These are phyloP conservation scores for Capsella bursapastoris DNA, from an alignment of 345 rosid species.

Conservation along the genomic window DNA sequence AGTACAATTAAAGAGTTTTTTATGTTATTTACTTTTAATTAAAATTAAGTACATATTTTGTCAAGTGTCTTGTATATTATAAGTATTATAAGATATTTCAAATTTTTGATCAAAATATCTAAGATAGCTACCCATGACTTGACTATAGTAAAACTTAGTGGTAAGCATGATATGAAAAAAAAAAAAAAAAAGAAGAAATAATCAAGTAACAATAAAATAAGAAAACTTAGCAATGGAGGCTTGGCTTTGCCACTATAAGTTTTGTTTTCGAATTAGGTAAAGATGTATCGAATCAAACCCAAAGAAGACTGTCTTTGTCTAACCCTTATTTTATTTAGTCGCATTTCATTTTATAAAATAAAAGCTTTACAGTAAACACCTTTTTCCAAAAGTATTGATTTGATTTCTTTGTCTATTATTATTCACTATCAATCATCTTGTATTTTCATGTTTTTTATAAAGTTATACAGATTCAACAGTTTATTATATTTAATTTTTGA, in stretches of 20 bases:
- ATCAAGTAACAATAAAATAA: background rate
- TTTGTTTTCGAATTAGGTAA: slow-evolving; percentile 13
- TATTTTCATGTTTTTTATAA: slow-evolving; percentile 1
- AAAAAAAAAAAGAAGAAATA: too few relatives aligned
- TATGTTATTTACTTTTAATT: background rate
- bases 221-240: slow-evolving; percentile 22
- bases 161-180: slow-evolving; percentile 6
- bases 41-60: background rate
- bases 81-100: slow-evolving; percentile 3
- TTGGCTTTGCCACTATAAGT: slow-evolving; percentile 31
- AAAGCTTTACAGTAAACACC: slow-evolving; percentile 34
- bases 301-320: slow-evolving; percentile 29
- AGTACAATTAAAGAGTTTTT: background rate
- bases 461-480: background rate
- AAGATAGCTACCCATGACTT: background rate
- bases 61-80: slow-evolving; percentile 6
- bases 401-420: slow-evolving; percentile 36
- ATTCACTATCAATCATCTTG: slow-evolving; percentile 31
- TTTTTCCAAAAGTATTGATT: slow-evolving; percentile 40
- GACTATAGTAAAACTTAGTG: slow-evolving; percentile 23
- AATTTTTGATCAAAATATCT: background rate
- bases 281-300: slow-evolving; percentile 35
- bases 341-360: too few relatives aligned
- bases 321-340: background rate
- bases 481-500: background rate